A percentile compares a stretch with the other conserved stretches of the same genome.
These are phyloP conservation scores for Trichopus zeylanicus DNA, from an alignment of 116 monocot genomes.

Conservation along the genomic window DNA sequence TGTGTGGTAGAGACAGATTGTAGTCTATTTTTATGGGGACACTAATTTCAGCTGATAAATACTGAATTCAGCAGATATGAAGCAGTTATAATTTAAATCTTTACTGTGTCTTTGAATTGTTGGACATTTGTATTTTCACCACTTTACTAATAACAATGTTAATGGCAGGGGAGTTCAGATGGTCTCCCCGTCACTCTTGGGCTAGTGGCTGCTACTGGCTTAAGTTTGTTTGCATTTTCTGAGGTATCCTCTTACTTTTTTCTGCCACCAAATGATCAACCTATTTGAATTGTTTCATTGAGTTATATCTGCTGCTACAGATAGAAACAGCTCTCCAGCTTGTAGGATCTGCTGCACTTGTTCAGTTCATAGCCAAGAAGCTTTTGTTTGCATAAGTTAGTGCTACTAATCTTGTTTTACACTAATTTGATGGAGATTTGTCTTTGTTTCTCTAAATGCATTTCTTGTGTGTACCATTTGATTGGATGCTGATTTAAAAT, in stretches of 20 bases:
- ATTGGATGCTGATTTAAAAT: neutral
- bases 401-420: no score
- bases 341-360: constrained; percentile 83
- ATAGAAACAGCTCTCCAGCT: constrained; percentile 88
- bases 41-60: no score
- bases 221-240: constrained; percentile 68
- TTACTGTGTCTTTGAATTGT: no score
- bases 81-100: no score
- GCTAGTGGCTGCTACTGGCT: constrained; percentile 77
- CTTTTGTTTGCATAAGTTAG: constrained; percentile 86
- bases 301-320: constrained; percentile 32
- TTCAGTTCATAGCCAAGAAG: constrained; percentile 76
- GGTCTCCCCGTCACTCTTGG: constrained; percentile 66
- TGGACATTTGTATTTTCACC: no score
- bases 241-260: constrained; percentile 37
- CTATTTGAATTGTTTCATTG: constrained; percentile 1
- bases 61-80: no score
- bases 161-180: constrained; percentile 71
- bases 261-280: neutral
- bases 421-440: neutral
- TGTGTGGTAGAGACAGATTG: no score
- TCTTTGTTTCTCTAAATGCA: neutral
- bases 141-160: no score
- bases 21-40: no score
- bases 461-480: neutral